These are phyloP conservation scores for Lotmaria passim DNA, from an alignment of 208 protist genomes.

Conservation along the genomic window DNA sequence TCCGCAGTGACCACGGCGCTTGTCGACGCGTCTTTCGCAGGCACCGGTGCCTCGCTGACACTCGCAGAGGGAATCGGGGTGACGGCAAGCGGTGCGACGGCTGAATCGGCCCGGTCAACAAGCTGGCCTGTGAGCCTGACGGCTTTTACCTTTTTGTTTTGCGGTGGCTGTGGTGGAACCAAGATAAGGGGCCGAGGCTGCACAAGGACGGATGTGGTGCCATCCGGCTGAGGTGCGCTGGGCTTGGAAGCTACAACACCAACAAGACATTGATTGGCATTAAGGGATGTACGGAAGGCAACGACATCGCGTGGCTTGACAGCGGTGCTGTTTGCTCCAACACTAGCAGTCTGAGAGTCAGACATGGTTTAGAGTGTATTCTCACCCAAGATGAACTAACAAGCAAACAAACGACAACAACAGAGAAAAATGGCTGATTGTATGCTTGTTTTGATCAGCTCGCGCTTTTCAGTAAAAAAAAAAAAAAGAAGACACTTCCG, in stretches of 20 bases:
- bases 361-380: too few relatives aligned
- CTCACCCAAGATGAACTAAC: too few relatives aligned
- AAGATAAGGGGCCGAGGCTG: slow-evolving; percentile 28
- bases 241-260: slow-evolving; percentile 20
- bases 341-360: not conserved
- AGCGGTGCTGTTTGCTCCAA: not conserved
- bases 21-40: not conserved
- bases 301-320: not conserved
- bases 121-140: slow-evolving; percentile 11
- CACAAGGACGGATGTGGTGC: slow-evolving; percentile 6
- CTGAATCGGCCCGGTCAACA: slow-evolving; percentile 12
- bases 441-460: too few relatives aligned
- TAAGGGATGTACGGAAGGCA: slow-evolving; percentile 5
- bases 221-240: not conserved
- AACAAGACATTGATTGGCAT: slow-evolving; percentile 1
- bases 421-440: too few relatives aligned
- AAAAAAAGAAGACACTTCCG: too few relatives aligned
- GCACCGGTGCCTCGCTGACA: not conserved
- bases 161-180: not conserved
- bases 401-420: too few relatives aligned
- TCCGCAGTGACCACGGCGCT: slow-evolving; percentile 15
- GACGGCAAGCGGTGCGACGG: not conserved
- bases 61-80: slow-evolving; percentile 9
- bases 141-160: not conserved
- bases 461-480: too few relatives aligned